These are phyloP conservation scores for Gelatoporia subvermispora DNA, from an alignment of 768 basidiomycete genomes.

Conservation along the genomic window DNA sequence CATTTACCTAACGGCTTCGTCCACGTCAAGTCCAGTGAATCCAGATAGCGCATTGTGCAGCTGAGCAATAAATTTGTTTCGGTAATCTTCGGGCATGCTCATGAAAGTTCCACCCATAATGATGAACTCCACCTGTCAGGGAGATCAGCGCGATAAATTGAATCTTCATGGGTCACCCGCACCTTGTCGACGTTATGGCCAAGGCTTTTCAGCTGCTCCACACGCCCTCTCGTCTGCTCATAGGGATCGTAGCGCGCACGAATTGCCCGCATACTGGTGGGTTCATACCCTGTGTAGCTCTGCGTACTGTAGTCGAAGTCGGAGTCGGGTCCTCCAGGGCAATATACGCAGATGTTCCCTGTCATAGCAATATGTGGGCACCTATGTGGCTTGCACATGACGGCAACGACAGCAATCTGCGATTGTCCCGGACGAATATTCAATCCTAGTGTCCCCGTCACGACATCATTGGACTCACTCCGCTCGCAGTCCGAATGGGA, in stretches of 20 bases:
- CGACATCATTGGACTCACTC: conserved; percentile 48
- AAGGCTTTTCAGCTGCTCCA: conserved; percentile 93
- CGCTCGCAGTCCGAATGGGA: conserved; percentile 94
- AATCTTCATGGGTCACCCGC: conserved; percentile 2
- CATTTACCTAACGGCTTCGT: conserved; percentile 84
- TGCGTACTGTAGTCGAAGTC: conserved; percentile 99
- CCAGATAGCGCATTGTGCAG: conserved; percentile 96
- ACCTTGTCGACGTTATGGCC: conserved; percentile 98
- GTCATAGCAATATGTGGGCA: conserved; percentile 99
- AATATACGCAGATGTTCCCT: conserved; percentile 99
- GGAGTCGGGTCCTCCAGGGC: conserved; percentile 97
- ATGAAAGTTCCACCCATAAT: conserved; percentile 99
- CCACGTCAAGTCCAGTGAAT: conserved; percentile 87
- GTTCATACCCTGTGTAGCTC: conserved; percentile 92
- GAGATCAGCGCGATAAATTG: background rate
- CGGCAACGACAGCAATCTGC: conserved; percentile 96
- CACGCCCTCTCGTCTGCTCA: conserved; percentile 91
- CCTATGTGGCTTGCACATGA: conserved; percentile 99
- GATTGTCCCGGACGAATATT: conserved; percentile 1
- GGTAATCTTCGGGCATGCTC: conserved; percentile 98
- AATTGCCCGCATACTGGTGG: conserved; percentile 98
- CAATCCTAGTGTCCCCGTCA: background rate
- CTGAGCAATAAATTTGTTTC: conserved; percentile 89
- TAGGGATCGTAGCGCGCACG: conserved; percentile 96
- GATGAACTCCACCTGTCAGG: conserved; percentile 76